Percentiles rank a stretch among this genome's conserved stretches.
phyloP scores from a whole-genome alignment of 768 basidiomycete species.

The Tephrocybe sp. region DNA sequence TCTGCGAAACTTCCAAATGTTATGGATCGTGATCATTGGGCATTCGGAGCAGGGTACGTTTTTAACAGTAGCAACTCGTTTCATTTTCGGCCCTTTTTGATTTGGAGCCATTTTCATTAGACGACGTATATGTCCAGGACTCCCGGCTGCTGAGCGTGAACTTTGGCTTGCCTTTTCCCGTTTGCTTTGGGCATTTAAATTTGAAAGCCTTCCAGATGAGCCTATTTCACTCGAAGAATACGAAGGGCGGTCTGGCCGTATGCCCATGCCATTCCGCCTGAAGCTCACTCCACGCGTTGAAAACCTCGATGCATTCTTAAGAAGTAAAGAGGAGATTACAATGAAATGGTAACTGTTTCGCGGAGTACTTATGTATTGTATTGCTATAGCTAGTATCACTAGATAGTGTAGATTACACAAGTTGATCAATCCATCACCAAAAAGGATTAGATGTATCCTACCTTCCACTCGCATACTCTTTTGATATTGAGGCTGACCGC shows the following conservation, averaged over 20 bases:
- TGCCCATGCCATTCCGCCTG: slow-evolving; percentile 39
- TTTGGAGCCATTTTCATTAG: slow-evolving; percentile 17
- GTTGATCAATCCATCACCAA: too few species aligned
- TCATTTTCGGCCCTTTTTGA: not conserved
- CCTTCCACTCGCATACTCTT: too few species aligned
- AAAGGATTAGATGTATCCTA: too few species aligned
- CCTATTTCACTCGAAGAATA: slow-evolving; percentile 44
- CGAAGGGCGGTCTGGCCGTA: slow-evolving; percentile 41
- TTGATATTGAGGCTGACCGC: too few species aligned
- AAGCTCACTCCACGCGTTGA: slow-evolving; percentile 26
- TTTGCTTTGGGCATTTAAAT: slow-evolving; percentile 45
- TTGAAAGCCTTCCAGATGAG: slow-evolving; percentile 34
- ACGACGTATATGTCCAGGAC: slow-evolving; percentile 40
- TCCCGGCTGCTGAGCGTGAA: slow-evolving; percentile 41
- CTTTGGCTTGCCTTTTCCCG: slow-evolving; percentile 42
- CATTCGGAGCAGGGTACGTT: slow-evolving; percentile 44
- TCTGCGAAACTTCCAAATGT: slow-evolving; percentile 40
- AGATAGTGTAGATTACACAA: too few species aligned
- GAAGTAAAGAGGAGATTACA: slow-evolving; percentile 2
- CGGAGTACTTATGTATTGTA: too few species aligned
- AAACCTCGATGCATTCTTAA: slow-evolving; percentile 15
- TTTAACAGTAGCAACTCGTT: not conserved
- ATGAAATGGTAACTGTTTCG: not conserved
- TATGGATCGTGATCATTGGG: slow-evolving; percentile 47
- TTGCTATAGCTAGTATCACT: too few species aligned